Evolutionary conservation across 2,329 filamentous ascomycete genomes (phyloP).

Genomic region (Ploettnerulaceae sp.): DNA sequence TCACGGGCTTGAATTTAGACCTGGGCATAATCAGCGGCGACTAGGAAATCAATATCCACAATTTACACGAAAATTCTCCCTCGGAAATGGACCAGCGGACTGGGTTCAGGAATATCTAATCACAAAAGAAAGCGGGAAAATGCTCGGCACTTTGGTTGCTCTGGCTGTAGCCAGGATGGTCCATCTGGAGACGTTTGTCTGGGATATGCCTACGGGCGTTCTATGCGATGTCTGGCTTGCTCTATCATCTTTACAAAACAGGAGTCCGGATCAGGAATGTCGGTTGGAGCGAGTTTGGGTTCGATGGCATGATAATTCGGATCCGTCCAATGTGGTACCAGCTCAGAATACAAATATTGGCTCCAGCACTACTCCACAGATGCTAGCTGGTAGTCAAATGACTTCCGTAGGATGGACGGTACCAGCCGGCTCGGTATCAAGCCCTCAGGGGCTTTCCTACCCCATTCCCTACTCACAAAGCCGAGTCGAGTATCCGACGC

Average conservation of each 20-base stretch:
- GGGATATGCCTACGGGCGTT: constrained; percentile 87
- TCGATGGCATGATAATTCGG: constrained; percentile 71
- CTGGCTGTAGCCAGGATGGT: constrained; percentile 76
- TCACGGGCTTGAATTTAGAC: constrained; percentile 21
- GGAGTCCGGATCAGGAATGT: constrained; percentile 50
- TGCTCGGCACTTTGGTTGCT: constrained; percentile 79
- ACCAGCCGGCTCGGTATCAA: constrained; percentile 25
- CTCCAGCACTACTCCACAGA: constrained; percentile 27
- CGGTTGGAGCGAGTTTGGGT: constrained; percentile 73
- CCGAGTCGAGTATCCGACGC: constrained; percentile 71
- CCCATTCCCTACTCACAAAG: constrained; percentile 45
- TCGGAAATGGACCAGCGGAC: constrained; percentile 73
- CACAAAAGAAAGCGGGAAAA: constrained; percentile 78
- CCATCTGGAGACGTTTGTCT: constrained; percentile 75
- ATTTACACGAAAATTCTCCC: constrained; percentile 75
- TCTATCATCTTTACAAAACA: constrained; percentile 63
- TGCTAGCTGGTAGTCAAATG: constrained; percentile 36
- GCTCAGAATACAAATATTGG: constrained; percentile 21
- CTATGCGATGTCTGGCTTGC: constrained; percentile 77
- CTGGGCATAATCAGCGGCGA: constrained; percentile 37
- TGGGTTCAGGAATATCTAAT: constrained; percentile 82
- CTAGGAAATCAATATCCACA: constrained; percentile 72
- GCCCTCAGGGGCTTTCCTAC: constrained; percentile 23
- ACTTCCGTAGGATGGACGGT: constrained; percentile 40
- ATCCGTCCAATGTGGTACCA: constrained; percentile 26